Base-by-base conservation (phyloP, 2,329 filamentous ascomycete genomes). In the Monosporascus sp. region DNA sequence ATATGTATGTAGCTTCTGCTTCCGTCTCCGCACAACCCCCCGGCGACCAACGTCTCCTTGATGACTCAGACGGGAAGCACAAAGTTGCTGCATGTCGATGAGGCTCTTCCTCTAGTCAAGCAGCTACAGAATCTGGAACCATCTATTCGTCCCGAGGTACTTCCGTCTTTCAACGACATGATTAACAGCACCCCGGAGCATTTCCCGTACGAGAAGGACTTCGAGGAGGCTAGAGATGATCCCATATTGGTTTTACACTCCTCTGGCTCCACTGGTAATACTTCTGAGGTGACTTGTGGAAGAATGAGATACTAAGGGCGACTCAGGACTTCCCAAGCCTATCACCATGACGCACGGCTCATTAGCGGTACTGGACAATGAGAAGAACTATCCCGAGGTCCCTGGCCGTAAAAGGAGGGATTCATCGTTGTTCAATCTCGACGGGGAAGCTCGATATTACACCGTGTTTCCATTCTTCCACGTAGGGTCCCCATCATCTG, bases 211-310 rank as follows among this genome's bases (percentile, higher is more conserved):
- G 15, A 36, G 3, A 64, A 62, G 41, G 44, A 9, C 11, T 66
- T 63, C 43, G 54, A 60, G 7, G 53, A 60, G 14, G 55, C 56
- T 11, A 55, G 45, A 15, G 41, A 62, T 43, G 58, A 64, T 3
- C 59, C 60, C 1, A 49, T 60, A 20, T n/a, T 59, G 1, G 55
- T 66, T 1, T 43, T 65, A n/a, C 62, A 66, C 44, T 62, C 62
- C 3, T 64, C 62, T 1, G 62, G 62, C 7, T 63, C 62, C n/a
- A 65, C 62, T 22, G 61, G 61, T 62, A 41, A 41, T n/a, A 11
- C 37, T 24, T 14, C 49, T 25, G 17, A 27, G 8, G 37, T 6
- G 7, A 14, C 48, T 17, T 5, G 41, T 20, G 11, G 36, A 11
- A 39, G n/a, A 31, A 17, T 36, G 22, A 35, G 48, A 35, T 25